Evolutionary conservation across 108 stramenopile genomes (phyloP), one percentile per base, ranked within the genome.

Genomic region (Cylindrotheca fusiformis): DNA sequence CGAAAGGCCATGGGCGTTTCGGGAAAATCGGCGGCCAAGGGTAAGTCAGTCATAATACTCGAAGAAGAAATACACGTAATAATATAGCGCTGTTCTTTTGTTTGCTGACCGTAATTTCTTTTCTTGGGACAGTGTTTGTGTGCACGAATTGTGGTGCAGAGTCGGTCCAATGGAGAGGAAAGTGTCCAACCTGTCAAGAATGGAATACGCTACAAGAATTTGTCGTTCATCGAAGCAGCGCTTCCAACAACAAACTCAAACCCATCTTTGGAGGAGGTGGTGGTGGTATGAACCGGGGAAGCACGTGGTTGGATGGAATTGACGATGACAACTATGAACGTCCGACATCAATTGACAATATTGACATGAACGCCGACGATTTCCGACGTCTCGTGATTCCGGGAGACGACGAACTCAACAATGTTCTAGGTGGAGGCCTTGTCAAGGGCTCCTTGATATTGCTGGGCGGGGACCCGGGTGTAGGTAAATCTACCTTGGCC

Each of bases 381-480:
- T 55, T 63, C 22, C 45, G 23, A 58, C 74, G 89, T 46, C 47
- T 75, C 49, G 22, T 29, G 19, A 71, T 90, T 44, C 91, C 93
- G 17, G 65, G 85, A 32, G 87, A 88, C 51, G 65, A 86, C 24
- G 97, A 96, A 71, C 67, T 96, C 50, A 88, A 95, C 60, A 60
- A 85, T 26, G 97, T 98, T 3, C 71, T 98, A 53, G 97, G 97
- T 4, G 97, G 97, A 1, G 96, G 96, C 3, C 63, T 98, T 22
- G 86, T 95, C 77, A 80, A 78, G 22, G 97, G 96, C 28, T 95
- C 93, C 2, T 64, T 97, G 33, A 83, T 69, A 1, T 72, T 98
- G 47, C 60, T 98, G 27, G 95, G 91, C 17, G 97, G 97, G 2
- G 89, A 92, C 66, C 97, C 97, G n/a, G 97, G 96, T 53, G 84